Conservation (phyloP, 2,329 filamentous ascomycete genomes). For the Penicillium sp. region DNA sequence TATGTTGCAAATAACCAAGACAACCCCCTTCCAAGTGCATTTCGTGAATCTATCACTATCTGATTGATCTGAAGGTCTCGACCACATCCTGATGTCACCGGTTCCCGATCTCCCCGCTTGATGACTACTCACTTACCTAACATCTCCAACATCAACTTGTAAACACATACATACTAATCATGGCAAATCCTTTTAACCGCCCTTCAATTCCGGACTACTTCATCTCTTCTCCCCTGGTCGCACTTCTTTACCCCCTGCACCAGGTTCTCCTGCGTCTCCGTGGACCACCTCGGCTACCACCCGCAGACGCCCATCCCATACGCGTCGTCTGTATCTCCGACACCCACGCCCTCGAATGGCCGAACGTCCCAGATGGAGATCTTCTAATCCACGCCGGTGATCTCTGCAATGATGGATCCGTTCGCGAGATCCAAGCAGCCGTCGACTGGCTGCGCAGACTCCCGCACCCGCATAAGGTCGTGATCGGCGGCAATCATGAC, state of each 20-base stretch:
- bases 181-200: constrained; percentile 50
- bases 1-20: no score
- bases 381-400: constrained; percentile 90
- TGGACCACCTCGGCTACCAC: constrained; percentile 61
- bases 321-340: constrained; percentile 87
- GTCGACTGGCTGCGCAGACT: constrained; percentile 77
- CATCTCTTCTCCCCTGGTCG: constrained; percentile 67
- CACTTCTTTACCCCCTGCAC: constrained; percentile 64
- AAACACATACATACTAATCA: constrained; percentile 13
- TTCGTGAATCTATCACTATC: neutral
- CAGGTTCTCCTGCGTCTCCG: constrained; percentile 66
- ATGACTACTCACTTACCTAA: neutral
- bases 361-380: constrained; percentile 66
- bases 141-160: neutral
- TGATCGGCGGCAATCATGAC: constrained; percentile 88
- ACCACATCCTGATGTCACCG: constrained; percentile 15
- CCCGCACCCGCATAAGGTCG: constrained; percentile 76
- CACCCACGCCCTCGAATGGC: constrained; percentile 67
- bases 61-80: neutral
- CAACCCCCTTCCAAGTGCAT: neutral
- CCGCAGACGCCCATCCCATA: constrained; percentile 57
- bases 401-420: constrained; percentile 71
- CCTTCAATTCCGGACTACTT: constrained; percentile 61
- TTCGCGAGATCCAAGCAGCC: constrained; percentile 73
- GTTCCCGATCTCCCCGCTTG: constrained; percentile 8